Evolutionary conservation across 768 basidiomycete species (phyloP), one percentile per base, ranked within the genome.

Genomic region (Mrakia gelida): DNA sequence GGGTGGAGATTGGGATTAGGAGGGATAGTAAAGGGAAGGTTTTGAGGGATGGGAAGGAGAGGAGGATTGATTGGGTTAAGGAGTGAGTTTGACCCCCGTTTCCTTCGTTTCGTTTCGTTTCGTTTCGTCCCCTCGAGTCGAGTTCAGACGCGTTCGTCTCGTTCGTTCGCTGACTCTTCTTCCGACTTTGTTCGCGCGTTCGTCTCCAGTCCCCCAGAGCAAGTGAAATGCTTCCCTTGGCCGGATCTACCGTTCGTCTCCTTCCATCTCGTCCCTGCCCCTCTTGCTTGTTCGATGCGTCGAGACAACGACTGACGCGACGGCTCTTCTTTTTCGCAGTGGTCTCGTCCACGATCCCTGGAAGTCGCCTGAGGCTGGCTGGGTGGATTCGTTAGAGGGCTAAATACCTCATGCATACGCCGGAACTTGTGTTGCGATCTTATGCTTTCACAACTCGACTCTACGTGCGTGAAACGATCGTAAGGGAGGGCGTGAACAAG

Each of bases 161-260:
- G 59, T 2, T 4, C 26, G 26, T 3, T n/a, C 26, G n/a, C 10
- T 26, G 10, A 26, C 59, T 9, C 7, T 10, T 26, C 7, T 26
- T 59, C 7, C 6, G 3, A n/a, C n/a, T 15, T 59, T n/a, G 11
- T 59, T 59, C 45, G 5, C 15, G 1, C 59, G 54, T 56, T 18
- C 54, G 21, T 59, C 45, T 13, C 8, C 4, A 38, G 34, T 38
- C 67, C 67, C 26, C 67, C 67, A n/a, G 67, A 70, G 38, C 15
- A 41, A 23, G 67, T 70, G 34, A 70, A 23, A 38, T 70, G 67
- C n/a, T 70, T 70, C 67, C 67, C 67, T 23, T 70, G 67, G 67
- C 67, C 67, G 13, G 38, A 70, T 45, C 67, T 70, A 10, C 67
- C 67, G 67, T 70, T 26, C 23, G 38, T 70, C 21, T 18, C n/a